phyloP scores from a whole-genome alignment of 2,329 filamentous ascomycete genomes.

The Neoscytalidium dimidiatum region DNA sequence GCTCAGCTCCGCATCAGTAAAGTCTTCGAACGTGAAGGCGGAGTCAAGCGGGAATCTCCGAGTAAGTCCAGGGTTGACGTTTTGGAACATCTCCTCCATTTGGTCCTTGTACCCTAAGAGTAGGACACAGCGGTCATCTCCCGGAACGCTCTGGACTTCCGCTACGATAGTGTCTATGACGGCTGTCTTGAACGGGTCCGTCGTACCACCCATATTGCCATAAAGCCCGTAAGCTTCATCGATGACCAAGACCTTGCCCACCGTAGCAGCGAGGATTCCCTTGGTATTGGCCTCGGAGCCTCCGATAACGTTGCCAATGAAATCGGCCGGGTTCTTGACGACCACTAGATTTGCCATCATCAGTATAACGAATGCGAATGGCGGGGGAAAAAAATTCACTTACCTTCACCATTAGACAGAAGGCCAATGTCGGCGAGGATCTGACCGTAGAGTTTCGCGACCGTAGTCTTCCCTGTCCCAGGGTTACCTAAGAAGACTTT shows the following conservation, averaged over 20 bases:
- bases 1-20: constrained; percentile 58
- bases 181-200: constrained; percentile 60
- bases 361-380: neutral
- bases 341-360: constrained; percentile 52
- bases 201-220: constrained; percentile 33
- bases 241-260: constrained; percentile 76
- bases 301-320: constrained; percentile 65
- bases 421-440: constrained; percentile 69
- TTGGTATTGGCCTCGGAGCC: constrained; percentile 72
- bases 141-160: constrained; percentile 68
- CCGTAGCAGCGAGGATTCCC: constrained; percentile 64
- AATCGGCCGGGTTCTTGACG: constrained; percentile 72
- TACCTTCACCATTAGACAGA: constrained; percentile 68
- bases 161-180: constrained; percentile 75
- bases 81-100: constrained; percentile 73
- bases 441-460: constrained; percentile 71
- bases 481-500: constrained; percentile 70
- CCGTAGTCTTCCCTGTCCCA: constrained; percentile 75
- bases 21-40: constrained; percentile 71
- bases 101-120: constrained; percentile 70
- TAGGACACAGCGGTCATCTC: constrained; percentile 72
- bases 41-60: constrained; percentile 65
- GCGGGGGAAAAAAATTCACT: constrained; percentile 22
- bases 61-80: constrained; percentile 69
- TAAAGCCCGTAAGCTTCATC: constrained; percentile 76